Evolutionary conservation across 2,329 filamentous ascomycete species (phyloP).

Genomic region (Xylaria sp.): DNA sequence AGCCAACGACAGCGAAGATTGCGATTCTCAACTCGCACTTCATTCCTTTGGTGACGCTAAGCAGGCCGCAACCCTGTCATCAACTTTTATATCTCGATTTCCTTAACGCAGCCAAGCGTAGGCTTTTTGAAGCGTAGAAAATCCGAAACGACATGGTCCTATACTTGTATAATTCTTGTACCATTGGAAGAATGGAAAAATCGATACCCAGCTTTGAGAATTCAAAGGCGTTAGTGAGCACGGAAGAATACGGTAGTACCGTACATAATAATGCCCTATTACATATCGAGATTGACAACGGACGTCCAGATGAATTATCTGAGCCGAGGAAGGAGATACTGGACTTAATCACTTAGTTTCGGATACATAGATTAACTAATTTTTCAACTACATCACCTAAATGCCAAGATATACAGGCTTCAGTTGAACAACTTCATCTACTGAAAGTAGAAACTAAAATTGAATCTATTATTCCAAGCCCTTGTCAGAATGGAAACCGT

Average conservation of each 20-base stretch:
- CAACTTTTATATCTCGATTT: background rate
- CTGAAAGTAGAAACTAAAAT: no score
- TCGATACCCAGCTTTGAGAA: slow-evolving; percentile 27
- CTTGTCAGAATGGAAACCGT: no score
- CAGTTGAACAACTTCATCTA: background rate
- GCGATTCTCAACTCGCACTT: background rate
- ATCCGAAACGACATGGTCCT: slow-evolving; percentile 5
- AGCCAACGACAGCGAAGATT: background rate
- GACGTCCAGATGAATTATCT: background rate
- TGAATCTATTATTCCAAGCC: no score
- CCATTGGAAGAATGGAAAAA: slow-evolving; percentile 27
- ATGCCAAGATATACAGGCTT: background rate
- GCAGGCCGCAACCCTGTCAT: background rate
- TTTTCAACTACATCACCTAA: background rate
- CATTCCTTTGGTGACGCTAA: background rate
- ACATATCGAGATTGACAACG: slow-evolving; percentile 14
- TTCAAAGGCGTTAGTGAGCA: slow-evolving; percentile 21
- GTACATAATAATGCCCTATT: slow-evolving; percentile 18
- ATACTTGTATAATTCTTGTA: slow-evolving; percentile 13
- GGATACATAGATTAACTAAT: background rate
- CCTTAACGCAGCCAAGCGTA: background rate
- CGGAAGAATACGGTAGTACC: background rate
- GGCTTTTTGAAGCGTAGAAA: background rate
- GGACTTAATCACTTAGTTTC: slow-evolving; percentile 5
- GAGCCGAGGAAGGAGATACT: background rate